Base-by-base conservation (phyloP, 2,329 filamentous ascomycete genomes). In the Grosmannia penicillata region DNA sequence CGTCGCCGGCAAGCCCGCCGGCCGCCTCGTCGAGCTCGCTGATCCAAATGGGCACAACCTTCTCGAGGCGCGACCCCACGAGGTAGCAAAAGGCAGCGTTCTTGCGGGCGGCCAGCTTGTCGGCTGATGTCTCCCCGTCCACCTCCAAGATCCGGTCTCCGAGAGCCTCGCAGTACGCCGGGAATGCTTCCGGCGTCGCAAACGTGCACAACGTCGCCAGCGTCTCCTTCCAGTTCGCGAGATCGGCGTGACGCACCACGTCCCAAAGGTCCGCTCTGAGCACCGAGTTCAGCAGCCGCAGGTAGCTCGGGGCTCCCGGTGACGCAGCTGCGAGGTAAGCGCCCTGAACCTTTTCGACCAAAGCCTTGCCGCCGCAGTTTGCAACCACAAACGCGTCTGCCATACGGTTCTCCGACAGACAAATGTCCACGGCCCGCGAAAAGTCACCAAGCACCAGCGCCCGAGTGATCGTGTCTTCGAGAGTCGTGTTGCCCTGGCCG, bases 191-290 rank as follows among this genome's bases (percentile, higher is more conserved):
- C 32, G 86, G 81, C 45, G 93, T 80, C 1, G 91, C 91, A 58
- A 89, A 98, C 1, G 91, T 96, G 70, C 91, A 98, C 38, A 98
- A 65, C 1, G 87, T 82, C 22, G 85, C 87, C 82, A 98, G 93
- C 4, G 89, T 79, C 59, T 96, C 91, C 61, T 93, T 96, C 93
- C 91, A 98, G 59, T 91, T 82, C 37, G 72, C 71, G 33, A 98
- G 64, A 52, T 95, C 83, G 8, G 89, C 91, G 52, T 98, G 98
- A 61, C 96, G 85, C 8, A 96, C 91, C 33, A 96, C 73, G 60
- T 98, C 91, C 91, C 89, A 96, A 2, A 98, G 70, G 53, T 98
- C 95, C 67, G 96, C 96, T 45, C 82, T 78, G 41, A 94, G 87
- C 37, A 98, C 84, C 6, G 89, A 94, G 37, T 83, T 80, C 39